Conservation (phyloP, 768 basidiomycete genomes). For the Exsudoporus frostii region DNA sequence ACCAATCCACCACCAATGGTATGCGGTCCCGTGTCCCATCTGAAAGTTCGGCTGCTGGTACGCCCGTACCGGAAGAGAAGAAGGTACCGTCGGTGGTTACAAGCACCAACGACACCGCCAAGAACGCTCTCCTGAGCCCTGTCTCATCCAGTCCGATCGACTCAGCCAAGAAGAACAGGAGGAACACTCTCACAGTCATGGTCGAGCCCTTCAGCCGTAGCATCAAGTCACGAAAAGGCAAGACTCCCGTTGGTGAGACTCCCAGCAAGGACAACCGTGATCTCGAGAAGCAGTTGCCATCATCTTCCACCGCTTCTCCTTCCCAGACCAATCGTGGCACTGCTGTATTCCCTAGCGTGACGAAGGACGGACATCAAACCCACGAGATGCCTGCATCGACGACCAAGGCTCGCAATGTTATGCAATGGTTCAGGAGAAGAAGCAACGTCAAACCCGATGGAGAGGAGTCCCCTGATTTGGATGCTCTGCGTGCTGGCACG, state of each 20-base stretch:
- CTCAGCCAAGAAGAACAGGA: conserved; percentile 54
- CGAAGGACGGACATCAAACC: conserved; percentile 25
- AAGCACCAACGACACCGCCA: conserved; percentile 19
- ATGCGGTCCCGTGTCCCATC: conserved; percentile 43
- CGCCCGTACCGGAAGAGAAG: conserved; percentile 20
- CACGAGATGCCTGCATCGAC: conserved; percentile 63
- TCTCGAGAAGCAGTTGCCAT: conserved; percentile 33
- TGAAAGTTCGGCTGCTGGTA: conserved; percentile 33
- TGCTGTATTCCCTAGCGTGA: conserved; percentile 25
- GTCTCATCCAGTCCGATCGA: conserved; percentile 25
- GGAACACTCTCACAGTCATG: conserved; percentile 87
- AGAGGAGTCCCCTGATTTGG: conserved; percentile 19
- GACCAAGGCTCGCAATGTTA: conserved; percentile 91
- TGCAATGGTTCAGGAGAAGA: conserved; percentile 94
- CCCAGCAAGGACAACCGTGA: conserved; percentile 45
- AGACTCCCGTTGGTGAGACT: conserved; percentile 31
- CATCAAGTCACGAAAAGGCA: conserved; percentile 36
- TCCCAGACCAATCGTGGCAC: conserved; percentile 24
- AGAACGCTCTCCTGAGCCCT: conserved; percentile 37
- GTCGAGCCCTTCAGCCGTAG: conserved; percentile 68
- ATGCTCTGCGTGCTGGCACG: conserved; percentile 16
- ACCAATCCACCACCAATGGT: conserved; percentile 32
- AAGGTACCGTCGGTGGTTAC: conserved; percentile 4
- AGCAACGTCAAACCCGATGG: conserved; percentile 44
- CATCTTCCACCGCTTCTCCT: conserved; percentile 31